Evolutionary conservation across 192 early-diverging fungal genomes (phyloP).

Genomic region (Gorgonomyces haynaldii): DNA sequence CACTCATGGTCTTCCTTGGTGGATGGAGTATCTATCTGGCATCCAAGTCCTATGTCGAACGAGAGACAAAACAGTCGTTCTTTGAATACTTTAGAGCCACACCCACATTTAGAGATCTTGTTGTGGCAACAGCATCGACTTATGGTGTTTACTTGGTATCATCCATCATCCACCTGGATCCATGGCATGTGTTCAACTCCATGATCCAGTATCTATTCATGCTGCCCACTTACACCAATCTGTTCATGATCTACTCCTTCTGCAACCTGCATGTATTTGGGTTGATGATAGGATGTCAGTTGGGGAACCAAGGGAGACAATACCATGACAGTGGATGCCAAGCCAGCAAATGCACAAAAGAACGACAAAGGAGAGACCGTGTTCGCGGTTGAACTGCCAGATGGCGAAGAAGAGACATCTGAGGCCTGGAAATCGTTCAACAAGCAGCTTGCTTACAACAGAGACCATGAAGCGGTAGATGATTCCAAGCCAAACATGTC

Average conservation of each 20-base stretch:
- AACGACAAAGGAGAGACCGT: constrained; percentile 53
- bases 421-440: constrained; percentile 57
- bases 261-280: constrained; percentile 43
- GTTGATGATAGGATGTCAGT: too few species aligned
- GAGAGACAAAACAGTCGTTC: constrained; percentile 5
- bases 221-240: constrained; percentile 30
- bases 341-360: constrained; percentile 53
- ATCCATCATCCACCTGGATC: constrained; percentile 28
- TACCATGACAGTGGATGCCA: constrained; percentile 46
- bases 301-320: constrained; percentile 49
- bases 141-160: constrained; percentile 33
- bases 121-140: constrained; percentile 9
- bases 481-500: constrained; percentile 24
- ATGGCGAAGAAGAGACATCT: constrained; percentile 59
- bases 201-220: constrained; percentile 38
- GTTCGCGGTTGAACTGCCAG: constrained; percentile 60
- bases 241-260: constrained; percentile 40
- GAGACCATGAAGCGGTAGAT: constrained; percentile 31
- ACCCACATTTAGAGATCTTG: constrained; percentile 14
- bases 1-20: constrained; percentile 34
- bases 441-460: constrained; percentile 38
- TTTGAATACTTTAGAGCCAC: constrained; percentile 22
- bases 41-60: background rate
- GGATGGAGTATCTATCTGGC: constrained; percentile 26
- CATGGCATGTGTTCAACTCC: constrained; percentile 35